Evolutionary conservation across 164 flowering plant genomes (phyloP), one percentile per base, ranked within the genome.

Genomic region (Annona cherimola): DNA sequence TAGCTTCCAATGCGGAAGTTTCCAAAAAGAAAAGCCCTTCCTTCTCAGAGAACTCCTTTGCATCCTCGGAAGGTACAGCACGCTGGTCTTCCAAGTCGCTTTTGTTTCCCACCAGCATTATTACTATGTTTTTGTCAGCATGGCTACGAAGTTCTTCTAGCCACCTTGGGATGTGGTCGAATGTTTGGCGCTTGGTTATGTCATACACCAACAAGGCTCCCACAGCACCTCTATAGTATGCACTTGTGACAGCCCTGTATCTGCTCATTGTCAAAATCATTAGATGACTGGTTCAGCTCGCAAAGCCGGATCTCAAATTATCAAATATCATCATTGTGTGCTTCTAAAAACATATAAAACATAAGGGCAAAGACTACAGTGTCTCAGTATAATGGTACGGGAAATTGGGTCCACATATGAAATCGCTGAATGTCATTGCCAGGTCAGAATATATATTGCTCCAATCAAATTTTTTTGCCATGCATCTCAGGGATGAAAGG

Each of bases 111-210:
- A 90, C 78, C 68, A 90, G 83, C 63, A 88, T 92, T 70, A 92
- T 92, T 46, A 92, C 97, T 42, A 90, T 92, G 77, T 88, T 90
- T 85, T 92, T 92, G 81, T 92, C 94, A 2, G 97, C 97, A 62
- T 88, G 97, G 78, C 85, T 71, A 8, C 97, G 89, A 59, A 89
- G 74, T 85, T 92, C 97, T 72, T 92, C 95, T 55, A 92, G 81
- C 97, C 97, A 92, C n/a, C 95, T 81, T 1, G 95, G 92, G 66
- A 92, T 87, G 86, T 92, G 93, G 60, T 92, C 97, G 76, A 92
- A 92, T 71, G 75, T 89, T 72, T 85, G 92, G 74, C 90, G 89
- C 75, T 84, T 87, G 63, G 91, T 89, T 42, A 92, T 89, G 81
- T 90, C 97, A 57, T 90, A 92, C 26, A 88, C 93, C 76, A 92